Evolutionary conservation across 2,329 filamentous ascomycete species (phyloP).

Genomic region (Lachnellula arida): DNA sequence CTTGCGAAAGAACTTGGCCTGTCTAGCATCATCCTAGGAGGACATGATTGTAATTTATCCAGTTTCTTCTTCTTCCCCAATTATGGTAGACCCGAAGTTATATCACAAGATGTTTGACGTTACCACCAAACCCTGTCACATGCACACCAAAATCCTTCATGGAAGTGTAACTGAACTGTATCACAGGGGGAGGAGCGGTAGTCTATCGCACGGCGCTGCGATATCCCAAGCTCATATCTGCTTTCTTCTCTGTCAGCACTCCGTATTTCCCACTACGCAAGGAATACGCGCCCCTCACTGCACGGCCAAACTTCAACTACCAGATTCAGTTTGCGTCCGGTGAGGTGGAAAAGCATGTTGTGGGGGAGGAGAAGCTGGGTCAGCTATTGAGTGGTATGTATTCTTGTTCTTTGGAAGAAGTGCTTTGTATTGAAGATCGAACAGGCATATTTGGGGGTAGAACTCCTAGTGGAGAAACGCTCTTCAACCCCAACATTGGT

Average conservation of each 20-base stretch:
- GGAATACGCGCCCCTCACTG: conserved; percentile 47
- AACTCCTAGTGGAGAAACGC: conserved; percentile 49
- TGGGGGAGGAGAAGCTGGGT: conserved; percentile 55
- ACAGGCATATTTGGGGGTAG: conserved; percentile 62
- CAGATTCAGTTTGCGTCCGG: conserved; percentile 74
- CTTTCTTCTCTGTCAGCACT: conserved; percentile 77
- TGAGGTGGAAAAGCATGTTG: conserved; percentile 50
- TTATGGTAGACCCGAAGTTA: no score
- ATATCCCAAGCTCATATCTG: conserved; percentile 66
- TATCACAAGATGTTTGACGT: no score
- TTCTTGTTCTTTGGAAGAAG: no score
- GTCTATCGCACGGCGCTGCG: conserved; percentile 71
- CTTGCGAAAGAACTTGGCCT: conserved; percentile 51
- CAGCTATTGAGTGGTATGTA: conserved; percentile 69
- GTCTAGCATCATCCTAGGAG: conserved; percentile 69
- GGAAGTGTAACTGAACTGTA: conserved; percentile 34
- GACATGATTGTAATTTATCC: conserved; percentile 59
- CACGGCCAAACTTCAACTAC: conserved; percentile 70
- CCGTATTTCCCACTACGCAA: conserved; percentile 58
- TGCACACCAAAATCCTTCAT: no score
- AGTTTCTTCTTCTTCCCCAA: not conserved
- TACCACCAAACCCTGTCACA: no score
- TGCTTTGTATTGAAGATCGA: no score
- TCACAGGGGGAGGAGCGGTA: conserved; percentile 66
- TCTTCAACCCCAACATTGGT: conserved; percentile 58